A percentile compares a stretch with the other conserved stretches of the same genome.
Evolutionary conservation across 2,329 filamentous ascomycete genomes (phyloP).

Genomic region (Chrysosporium keratinophilum): DNA sequence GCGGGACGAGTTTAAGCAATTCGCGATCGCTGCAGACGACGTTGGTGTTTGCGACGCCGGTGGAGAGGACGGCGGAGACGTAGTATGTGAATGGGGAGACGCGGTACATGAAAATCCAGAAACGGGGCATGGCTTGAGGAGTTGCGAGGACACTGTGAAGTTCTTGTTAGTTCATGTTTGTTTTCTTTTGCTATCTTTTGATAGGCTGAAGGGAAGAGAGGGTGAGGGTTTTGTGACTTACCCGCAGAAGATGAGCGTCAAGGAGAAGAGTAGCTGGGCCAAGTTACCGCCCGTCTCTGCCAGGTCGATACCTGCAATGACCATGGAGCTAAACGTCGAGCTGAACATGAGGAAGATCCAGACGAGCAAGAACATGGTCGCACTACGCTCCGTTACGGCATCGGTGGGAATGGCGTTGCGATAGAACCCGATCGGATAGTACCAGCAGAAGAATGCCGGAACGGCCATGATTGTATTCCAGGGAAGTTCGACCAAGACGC

Average conservation of each 20-base stretch:
- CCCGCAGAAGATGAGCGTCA: constrained; percentile 50
- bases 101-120: constrained; percentile 71
- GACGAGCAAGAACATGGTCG: constrained; percentile 54
- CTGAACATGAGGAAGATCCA: constrained; percentile 61
- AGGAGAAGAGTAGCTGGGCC: constrained; percentile 49
- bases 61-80: constrained; percentile 33
- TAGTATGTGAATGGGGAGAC: constrained; percentile 56
- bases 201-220: no score
- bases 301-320: constrained; percentile 58
- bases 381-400: constrained; percentile 45
- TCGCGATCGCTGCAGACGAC: constrained; percentile 30
- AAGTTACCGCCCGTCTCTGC: constrained; percentile 58
- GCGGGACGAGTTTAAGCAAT: constrained; percentile 35
- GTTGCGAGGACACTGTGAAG: constrained; percentile 37
- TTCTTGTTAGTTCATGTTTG: neutral
- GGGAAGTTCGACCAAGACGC: constrained; percentile 61
- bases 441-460: constrained; percentile 55
- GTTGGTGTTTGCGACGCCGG: constrained; percentile 24
- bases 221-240: constrained; percentile 1
- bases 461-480: constrained; percentile 54
- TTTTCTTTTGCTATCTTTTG: no score
- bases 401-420: constrained; percentile 33
- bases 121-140: constrained; percentile 50
- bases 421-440: constrained; percentile 51
- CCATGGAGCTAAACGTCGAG: constrained; percentile 62